Conservation (phyloP, 1,284 basidiomycete species). For the Sporisorium sorghi region DNA sequence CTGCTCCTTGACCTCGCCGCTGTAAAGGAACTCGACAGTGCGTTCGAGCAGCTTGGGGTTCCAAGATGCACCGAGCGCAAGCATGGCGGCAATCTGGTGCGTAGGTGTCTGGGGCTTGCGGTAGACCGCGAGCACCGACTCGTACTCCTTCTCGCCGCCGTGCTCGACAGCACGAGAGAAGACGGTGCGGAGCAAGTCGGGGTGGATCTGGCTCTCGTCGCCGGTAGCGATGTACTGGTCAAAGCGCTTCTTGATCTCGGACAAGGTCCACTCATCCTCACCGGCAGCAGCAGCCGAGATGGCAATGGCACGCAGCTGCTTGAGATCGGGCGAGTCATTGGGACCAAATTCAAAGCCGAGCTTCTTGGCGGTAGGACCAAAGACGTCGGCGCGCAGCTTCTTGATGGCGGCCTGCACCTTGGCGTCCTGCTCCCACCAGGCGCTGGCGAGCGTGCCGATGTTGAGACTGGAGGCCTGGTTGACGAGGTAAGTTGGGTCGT, state of each 20-base stretch:
- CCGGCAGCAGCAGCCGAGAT: slow-evolving; percentile 76
- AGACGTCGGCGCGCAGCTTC: slow-evolving; percentile 73
- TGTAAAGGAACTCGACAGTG: slow-evolving; percentile 66
- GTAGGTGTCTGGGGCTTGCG: slow-evolving; percentile 74
- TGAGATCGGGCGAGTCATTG: slow-evolving; percentile 79
- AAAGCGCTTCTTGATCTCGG: slow-evolving; percentile 81
- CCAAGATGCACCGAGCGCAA: slow-evolving; percentile 65
- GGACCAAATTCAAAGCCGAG: slow-evolving; percentile 83
- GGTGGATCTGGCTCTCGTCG: slow-evolving; percentile 83
- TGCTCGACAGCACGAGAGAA: slow-evolving; percentile 74
- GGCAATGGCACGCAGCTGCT: slow-evolving; percentile 81
- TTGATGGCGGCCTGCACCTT: slow-evolving; percentile 71
- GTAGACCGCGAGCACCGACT: slow-evolving; percentile 74
- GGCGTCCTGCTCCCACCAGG: slow-evolving; percentile 87
- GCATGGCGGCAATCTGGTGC: slow-evolving; percentile 70
- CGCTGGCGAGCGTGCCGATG: slow-evolving; percentile 69
- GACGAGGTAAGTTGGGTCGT: slow-evolving; percentile 68
- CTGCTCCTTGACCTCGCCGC: slow-evolving; percentile 69
- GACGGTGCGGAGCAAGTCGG: slow-evolving; percentile 64
- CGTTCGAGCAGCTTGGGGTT: slow-evolving; percentile 64
- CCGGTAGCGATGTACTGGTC: slow-evolving; percentile 77
- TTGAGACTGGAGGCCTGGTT: slow-evolving; percentile 52
- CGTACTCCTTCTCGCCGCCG: slow-evolving; percentile 82
- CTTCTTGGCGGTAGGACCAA: slow-evolving; percentile 81
- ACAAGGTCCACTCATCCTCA: slow-evolving; percentile 62